These are phyloP conservation scores for Pichia cactophila DNA, from an alignment of 1,139 yeast genomes.

Conservation along the genomic window DNA sequence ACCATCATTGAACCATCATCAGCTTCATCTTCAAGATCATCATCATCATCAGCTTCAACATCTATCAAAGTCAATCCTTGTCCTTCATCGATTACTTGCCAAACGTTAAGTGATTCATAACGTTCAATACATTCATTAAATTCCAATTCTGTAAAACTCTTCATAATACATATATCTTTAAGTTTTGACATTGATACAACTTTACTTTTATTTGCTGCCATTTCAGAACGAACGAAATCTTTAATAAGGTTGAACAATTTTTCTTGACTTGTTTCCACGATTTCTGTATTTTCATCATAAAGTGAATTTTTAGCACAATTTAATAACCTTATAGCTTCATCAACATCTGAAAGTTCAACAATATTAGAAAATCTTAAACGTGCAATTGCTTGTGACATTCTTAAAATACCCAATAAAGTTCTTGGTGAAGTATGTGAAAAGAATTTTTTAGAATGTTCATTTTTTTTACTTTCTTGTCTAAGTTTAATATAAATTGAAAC, in stretches of 20 bases:
- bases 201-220: constrained; percentile 14
- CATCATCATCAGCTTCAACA: constrained; percentile 11
- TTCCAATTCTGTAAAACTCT: constrained; percentile 79
- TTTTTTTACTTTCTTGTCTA: constrained; percentile 82
- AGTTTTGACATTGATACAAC: constrained; percentile 49
- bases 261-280: constrained; percentile 46
- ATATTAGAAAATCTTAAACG: constrained; percentile 71
- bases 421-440: constrained; percentile 94
- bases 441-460: constrained; percentile 70
- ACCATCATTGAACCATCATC: constrained; percentile 3
- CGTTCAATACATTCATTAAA: constrained; percentile 68
- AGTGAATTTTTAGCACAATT: constrained; percentile 83
- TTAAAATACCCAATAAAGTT: constrained; percentile 81
- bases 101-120: constrained; percentile 64
- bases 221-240: constrained; percentile 27
- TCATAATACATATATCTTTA: constrained; percentile 64
- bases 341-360: constrained; percentile 78
- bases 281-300: constrained; percentile 41
- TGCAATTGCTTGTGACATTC: constrained; percentile 93
- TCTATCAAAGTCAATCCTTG: constrained; percentile 39
- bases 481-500: constrained; percentile 81
- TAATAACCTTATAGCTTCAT: constrained; percentile 84
- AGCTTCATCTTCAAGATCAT: constrained; percentile 11
- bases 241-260: constrained; percentile 36
- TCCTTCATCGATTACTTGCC: constrained; percentile 70